Evolutionary conservation across 73 alveolate genomes (phyloP).

Genomic region (Paramecium tetraurelia): DNA sequence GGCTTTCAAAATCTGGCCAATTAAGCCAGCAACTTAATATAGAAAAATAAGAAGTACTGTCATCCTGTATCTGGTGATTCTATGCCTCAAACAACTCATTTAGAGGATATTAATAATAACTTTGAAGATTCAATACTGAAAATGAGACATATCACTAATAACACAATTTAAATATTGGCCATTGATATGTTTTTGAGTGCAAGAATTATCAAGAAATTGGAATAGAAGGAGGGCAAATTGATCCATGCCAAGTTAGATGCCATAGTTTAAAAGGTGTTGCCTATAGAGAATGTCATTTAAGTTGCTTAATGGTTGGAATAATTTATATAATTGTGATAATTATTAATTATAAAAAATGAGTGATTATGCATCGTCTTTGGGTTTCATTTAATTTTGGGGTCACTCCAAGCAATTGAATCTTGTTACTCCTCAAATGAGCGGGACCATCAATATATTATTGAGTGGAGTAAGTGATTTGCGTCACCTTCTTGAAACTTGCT

Average conservation of each 20-base stretch:
- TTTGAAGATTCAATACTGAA: background rate
- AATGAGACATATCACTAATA: background rate
- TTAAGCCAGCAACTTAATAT: background rate
- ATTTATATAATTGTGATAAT: background rate
- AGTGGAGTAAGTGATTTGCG: conserved; percentile 87
- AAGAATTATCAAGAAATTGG: background rate
- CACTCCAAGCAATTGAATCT: conserved; percentile 81
- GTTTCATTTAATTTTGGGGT: conserved; percentile 93
- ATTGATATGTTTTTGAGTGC: conserved; percentile 18
- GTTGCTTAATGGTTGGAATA: background rate
- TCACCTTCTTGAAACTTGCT: conserved; percentile 79
- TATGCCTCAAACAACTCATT: conserved; percentile 22
- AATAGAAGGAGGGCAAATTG: background rate
- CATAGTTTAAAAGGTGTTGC: background rate
- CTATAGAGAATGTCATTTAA: background rate
- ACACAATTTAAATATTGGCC: background rate
- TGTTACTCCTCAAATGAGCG: conserved; percentile 66
- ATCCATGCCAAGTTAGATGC: background rate
- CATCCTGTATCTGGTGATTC: conserved; percentile 16
- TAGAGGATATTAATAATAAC: conserved; percentile 12
- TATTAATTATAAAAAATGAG: background rate
- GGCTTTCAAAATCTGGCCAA: background rate
- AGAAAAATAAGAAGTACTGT: conserved; percentile 1
- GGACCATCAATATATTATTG: conserved; percentile 70
- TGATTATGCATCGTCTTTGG: conserved; percentile 84